Percentiles rank a stretch among this genome's conserved stretches.
These are phyloP conservation scores for Penicillium goetzii DNA, from an alignment of 495 filamentous ascomycete species.

Conservation along the genomic window DNA sequence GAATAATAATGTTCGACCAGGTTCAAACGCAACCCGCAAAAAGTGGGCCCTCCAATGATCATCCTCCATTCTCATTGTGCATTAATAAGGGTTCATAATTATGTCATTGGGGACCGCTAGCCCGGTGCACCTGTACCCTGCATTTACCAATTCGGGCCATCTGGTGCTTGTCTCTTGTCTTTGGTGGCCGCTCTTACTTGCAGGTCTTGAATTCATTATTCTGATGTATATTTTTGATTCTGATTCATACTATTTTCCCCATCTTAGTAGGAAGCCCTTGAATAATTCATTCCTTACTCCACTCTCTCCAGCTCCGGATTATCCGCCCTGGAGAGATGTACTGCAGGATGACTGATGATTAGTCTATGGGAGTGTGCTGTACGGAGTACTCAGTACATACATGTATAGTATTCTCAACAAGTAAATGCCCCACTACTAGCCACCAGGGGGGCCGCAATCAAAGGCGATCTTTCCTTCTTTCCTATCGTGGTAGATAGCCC, in stretches of 20 bases:
- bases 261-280: not conserved
- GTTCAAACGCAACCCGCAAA: not conserved
- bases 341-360: not conserved
- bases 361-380: not conserved
- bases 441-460: not conserved
- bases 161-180: not conserved
- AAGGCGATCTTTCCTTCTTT: slow-evolving; percentile 1
- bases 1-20: no score
- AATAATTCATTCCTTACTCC: not conserved
- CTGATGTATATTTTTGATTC: not conserved
- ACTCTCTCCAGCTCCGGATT: not conserved
- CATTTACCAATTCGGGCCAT: slow-evolving; percentile 28
- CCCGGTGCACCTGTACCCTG: slow-evolving; percentile 5
- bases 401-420: no score
- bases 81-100: slow-evolving; percentile 4
- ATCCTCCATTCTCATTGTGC: not conserved
- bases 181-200: not conserved
- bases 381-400: no score
- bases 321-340: not conserved
- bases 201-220: not conserved
- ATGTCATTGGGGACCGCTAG: slow-evolving; percentile 19
- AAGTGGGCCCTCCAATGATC: not conserved
- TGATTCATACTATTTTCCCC: not conserved
- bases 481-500: not conserved
- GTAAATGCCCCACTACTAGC: not conserved